phyloP scores from a whole-genome alignment of 192 early-diverging fungal genomes.

The Kickxella alabastrina region DNA sequence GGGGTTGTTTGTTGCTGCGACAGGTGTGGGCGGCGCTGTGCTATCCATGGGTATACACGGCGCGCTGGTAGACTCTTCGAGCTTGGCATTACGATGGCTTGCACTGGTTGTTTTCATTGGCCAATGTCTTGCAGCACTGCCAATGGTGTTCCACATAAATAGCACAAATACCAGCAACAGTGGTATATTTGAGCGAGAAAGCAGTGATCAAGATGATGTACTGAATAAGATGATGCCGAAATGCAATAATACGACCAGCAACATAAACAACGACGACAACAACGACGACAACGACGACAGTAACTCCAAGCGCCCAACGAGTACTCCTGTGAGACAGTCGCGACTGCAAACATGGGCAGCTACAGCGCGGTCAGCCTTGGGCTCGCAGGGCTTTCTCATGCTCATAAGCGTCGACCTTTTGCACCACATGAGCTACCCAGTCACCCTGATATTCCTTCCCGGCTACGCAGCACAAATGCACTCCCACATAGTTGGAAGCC shows the following conservation, averaged over 20 bases:
- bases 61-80: background rate
- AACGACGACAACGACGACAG: too few relatives aligned
- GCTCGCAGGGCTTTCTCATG: too few relatives aligned
- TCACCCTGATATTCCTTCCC: slow-evolving; percentile 10
- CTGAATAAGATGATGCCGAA: too few relatives aligned
- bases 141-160: background rate
- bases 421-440: slow-evolving; percentile 3
- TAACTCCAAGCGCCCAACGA: too few relatives aligned
- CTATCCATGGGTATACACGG: slow-evolving; percentile 12
- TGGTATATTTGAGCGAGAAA: background rate
- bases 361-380: too few relatives aligned
- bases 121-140: background rate
- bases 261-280: background rate
- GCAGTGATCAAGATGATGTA: background rate
- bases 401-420: too few relatives aligned
- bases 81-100: slow-evolving; percentile 15
- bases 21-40: slow-evolving; percentile 15
- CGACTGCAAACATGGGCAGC: too few relatives aligned
- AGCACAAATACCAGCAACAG: background rate
- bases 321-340: too few relatives aligned
- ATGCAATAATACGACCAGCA: too few relatives aligned
- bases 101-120: slow-evolving; percentile 6
- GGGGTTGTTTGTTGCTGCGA: background rate
- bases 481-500: too few relatives aligned
- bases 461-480: slow-evolving; percentile 11